phyloP scores from a whole-genome alignment of 2,329 filamentous ascomycete species.

The Aspergillus awamori region DNA sequence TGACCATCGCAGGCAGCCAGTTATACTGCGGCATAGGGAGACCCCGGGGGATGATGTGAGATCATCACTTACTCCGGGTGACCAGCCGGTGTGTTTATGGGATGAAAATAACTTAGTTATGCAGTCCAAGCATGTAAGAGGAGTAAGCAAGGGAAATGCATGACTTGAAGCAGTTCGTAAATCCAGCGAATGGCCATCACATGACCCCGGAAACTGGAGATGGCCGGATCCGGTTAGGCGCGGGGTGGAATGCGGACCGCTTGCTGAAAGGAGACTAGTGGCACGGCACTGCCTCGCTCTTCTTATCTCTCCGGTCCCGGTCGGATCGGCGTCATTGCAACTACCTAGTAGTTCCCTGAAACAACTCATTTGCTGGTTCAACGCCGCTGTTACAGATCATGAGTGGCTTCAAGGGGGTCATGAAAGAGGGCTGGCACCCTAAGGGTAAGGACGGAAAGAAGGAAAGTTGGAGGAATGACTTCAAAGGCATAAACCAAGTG shows the following conservation, averaged over 20 bases:
- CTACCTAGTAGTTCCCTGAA: neutral
- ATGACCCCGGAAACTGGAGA: neutral
- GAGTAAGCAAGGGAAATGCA: neutral
- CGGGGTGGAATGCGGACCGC: neutral
- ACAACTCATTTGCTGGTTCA: neutral
- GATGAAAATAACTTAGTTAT: neutral
- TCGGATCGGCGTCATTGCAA: conserved; percentile 10
- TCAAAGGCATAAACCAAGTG: conserved; percentile 61
- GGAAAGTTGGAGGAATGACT: conserved; percentile 59
- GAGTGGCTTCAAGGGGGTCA: conserved; percentile 51
- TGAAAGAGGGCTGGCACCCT: conserved; percentile 59
- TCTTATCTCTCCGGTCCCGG: conserved; percentile 7
- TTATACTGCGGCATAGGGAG: neutral
- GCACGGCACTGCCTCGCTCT: conserved; percentile 3
- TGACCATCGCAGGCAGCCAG: neutral
- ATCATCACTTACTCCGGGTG: neutral
- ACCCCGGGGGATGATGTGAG: neutral
- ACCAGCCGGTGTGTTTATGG: neutral
- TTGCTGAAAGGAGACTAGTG: too few species aligned
- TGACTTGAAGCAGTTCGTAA: neutral
- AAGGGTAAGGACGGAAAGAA: conserved; percentile 56
- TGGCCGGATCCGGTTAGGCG: conserved; percentile 1
- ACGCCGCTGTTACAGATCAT: conserved; percentile 33
- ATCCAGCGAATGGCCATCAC: neutral
- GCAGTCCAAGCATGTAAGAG: neutral